phyloP scores from a whole-genome alignment of 2,329 filamentous ascomycete species.

The Thielaviopsis ethacetica region DNA sequence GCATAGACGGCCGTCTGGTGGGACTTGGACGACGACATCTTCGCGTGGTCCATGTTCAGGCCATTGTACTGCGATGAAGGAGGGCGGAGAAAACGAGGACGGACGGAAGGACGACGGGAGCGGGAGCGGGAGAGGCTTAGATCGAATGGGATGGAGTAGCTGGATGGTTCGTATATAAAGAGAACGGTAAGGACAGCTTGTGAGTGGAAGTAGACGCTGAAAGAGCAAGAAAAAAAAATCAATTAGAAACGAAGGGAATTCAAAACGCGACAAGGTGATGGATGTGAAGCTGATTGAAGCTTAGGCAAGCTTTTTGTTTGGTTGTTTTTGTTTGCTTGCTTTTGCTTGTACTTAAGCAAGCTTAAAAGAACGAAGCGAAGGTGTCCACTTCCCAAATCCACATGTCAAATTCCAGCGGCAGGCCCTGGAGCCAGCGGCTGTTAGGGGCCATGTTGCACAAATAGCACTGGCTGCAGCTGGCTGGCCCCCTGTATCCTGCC shows the following conservation, averaged over 20 bases:
- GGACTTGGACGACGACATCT: conserved; percentile 10
- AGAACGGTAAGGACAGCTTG: neutral
- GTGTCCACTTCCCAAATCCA: conserved; percentile 7
- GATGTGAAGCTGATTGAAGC: neutral
- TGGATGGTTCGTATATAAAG: neutral
- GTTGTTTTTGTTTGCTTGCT: too few relatives aligned
- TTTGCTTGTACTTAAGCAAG: too few relatives aligned
- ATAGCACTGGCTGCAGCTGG: neutral
- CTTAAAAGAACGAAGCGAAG: conserved; percentile 2
- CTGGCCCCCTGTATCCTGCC: neutral
- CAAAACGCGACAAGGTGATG: neutral
- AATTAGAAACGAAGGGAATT: neutral
- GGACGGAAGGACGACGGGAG: neutral
- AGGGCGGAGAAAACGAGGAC: neutral
- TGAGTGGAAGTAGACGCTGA: neutral
- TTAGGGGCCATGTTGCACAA: neutral
- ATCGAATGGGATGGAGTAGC: neutral
- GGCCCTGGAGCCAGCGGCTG: neutral
- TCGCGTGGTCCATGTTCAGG: conserved; percentile 7
- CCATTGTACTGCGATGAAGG: conserved; percentile 8
- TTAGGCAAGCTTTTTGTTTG: neutral
- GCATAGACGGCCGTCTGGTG: conserved; percentile 39
- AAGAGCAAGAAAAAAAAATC: neutral
- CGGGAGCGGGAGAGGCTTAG: neutral
- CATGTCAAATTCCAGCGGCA: neutral